phyloP scores from a whole-genome alignment of 805 yeast genomes.

The Teunomyces kruisii region DNA sequence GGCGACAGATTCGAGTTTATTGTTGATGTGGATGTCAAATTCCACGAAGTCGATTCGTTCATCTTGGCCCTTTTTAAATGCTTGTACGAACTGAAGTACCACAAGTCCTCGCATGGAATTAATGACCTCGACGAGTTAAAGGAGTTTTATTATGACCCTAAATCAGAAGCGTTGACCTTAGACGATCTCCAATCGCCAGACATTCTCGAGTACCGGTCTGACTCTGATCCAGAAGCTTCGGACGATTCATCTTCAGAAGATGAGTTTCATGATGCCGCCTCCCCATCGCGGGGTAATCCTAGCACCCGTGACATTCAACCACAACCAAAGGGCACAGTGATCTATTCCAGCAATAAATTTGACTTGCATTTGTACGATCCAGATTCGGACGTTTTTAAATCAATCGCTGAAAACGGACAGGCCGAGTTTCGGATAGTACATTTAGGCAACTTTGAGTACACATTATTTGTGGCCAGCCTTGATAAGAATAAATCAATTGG shows the following conservation, averaged over 20 bases:
- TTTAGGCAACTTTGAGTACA: background rate
- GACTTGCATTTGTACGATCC: background rate
- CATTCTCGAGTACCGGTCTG: constrained; percentile 10
- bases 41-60: constrained; percentile 60
- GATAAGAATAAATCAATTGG: too few species aligned
- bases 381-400: background rate
- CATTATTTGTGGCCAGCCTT: background rate
- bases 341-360: background rate
- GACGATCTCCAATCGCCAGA: constrained; percentile 18
- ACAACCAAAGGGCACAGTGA: background rate
- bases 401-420: background rate
- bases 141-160: constrained; percentile 45
- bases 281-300: background rate
- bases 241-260: constrained; percentile 41
- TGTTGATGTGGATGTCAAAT: constrained; percentile 58
- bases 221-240: constrained; percentile 20
- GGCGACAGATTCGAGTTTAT: constrained; percentile 85
- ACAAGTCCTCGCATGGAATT: constrained; percentile 22
- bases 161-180: constrained; percentile 19
- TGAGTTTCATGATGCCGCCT: constrained; percentile 1
- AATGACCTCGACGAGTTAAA: constrained; percentile 46
- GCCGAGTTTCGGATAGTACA: background rate
- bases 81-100: constrained; percentile 74
- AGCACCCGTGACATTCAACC: background rate
- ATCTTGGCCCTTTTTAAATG: constrained; percentile 62